Percentiles rank a stretch among this genome's conserved stretches.
Conservation (phyloP, 2,329 filamentous ascomycete genomes). For the Lithohypha guttulata region DNA sequence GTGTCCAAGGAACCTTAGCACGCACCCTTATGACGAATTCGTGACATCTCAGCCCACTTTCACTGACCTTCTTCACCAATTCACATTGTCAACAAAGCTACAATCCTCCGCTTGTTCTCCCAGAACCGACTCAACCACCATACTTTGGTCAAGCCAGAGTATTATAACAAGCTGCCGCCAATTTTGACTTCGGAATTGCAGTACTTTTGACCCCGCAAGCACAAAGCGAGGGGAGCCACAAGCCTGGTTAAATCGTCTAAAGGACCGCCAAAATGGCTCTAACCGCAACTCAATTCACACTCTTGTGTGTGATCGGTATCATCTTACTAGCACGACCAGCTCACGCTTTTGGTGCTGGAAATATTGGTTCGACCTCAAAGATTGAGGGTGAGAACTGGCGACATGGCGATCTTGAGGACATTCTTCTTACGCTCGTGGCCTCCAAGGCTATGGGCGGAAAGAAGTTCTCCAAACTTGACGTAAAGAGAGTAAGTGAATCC, state of each 20-base stretch:
- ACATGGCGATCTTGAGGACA: constrained; percentile 88
- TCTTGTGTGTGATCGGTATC: constrained; percentile 29
- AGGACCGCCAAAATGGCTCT: constrained; percentile 16
- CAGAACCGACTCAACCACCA: no score
- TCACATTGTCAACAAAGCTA: no score
- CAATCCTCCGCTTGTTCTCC: no score
- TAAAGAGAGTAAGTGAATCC: constrained; percentile 42
- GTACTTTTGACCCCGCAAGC: constrained; percentile 1
- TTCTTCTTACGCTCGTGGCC: constrained; percentile 62
- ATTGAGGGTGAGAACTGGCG: constrained; percentile 81
- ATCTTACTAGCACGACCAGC: constrained; percentile 57
- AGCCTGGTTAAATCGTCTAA: neutral
- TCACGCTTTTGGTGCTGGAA: constrained; percentile 76
- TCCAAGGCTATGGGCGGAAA: constrained; percentile 55
- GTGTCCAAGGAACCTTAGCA: neutral
- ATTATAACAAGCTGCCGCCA: no score
- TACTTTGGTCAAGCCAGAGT: no score
- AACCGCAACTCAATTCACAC: constrained; percentile 16
- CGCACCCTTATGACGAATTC: neutral
- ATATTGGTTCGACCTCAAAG: constrained; percentile 70
- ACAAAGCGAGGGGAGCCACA: neutral
- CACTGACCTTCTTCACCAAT: neutral
- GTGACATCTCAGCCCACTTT: neutral
- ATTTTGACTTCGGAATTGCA: no score
- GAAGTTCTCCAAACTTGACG: constrained; percentile 79